A percentile compares a stretch with the other conserved stretches of the same genome.
Evolutionary conservation across 148 eudicot genomes (phyloP).

Genomic region (Pharnaceum exiguum): DNA sequence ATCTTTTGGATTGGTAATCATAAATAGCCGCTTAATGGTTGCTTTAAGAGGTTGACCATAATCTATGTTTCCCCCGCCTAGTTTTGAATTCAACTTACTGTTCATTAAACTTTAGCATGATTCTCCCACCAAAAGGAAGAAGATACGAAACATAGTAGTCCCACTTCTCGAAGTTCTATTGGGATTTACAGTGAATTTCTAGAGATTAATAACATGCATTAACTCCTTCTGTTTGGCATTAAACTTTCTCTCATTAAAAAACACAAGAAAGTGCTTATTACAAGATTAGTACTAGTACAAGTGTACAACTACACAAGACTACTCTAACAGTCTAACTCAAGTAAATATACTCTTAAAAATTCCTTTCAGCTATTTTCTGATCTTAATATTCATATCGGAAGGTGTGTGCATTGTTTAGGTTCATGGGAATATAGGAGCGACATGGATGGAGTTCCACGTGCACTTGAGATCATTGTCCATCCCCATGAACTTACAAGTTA

Average conservation of each 20-base stretch:
- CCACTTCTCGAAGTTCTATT: constrained; percentile 6
- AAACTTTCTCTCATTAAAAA: constrained; percentile 7
- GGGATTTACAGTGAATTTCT: constrained; percentile 27
- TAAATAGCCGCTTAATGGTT: too few relatives aligned
- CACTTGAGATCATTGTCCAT: constrained; percentile 46
- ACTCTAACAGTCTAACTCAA: too few relatives aligned
- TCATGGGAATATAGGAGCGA: constrained; percentile 23
- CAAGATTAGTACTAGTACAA: background rate
- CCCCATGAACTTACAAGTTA: constrained; percentile 32
- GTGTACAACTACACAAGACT: too few relatives aligned
- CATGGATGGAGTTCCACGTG: constrained; percentile 57
- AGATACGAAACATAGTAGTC: background rate
- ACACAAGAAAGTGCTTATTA: constrained; percentile 4
- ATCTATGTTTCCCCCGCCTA: too few relatives aligned
- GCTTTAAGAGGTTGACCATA: too few relatives aligned
- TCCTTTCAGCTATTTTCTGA: background rate
- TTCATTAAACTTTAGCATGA: background rate
- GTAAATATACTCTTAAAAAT: background rate
- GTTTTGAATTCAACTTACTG: too few relatives aligned
- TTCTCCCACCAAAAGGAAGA: background rate
- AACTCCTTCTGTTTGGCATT: constrained; percentile 16
- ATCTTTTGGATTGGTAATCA: too few relatives aligned
- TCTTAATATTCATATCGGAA: constrained; percentile 13
- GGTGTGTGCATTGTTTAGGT: constrained; percentile 18
- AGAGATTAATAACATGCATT: constrained; percentile 17